Evolutionary conservation across 2,329 filamentous ascomycete genomes (phyloP).

Genomic region (Scorias spongiosa): DNA sequence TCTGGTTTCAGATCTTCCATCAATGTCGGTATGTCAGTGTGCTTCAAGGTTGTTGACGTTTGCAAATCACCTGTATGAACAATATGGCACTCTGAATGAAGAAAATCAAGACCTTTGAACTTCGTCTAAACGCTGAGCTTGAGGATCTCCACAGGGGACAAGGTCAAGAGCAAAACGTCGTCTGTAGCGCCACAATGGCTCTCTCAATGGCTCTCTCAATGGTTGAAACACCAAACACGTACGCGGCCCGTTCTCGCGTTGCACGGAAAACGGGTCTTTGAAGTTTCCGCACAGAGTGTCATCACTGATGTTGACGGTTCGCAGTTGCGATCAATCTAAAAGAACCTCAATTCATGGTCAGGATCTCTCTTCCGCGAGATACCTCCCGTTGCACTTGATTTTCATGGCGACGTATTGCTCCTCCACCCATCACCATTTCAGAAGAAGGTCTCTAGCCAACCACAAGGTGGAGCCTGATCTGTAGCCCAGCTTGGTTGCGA

Average conservation of each 20-base stretch:
- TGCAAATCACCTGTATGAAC: conserved; percentile 13
- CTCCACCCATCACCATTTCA: neutral
- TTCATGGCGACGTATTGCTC: conserved; percentile 2
- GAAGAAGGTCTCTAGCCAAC: neutral
- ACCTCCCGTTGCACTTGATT: neutral
- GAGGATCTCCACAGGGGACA: conserved; percentile 6
- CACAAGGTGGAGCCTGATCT: neutral
- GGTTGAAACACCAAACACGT: conserved; percentile 11
- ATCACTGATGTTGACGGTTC: neutral
- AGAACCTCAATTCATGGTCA: neutral
- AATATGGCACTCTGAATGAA: conserved; percentile 12
- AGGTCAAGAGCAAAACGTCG: conserved; percentile 1
- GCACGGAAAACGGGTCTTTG: conserved; percentile 4
- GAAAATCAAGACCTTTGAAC: conserved; percentile 11
- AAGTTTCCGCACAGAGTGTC: conserved; percentile 1
- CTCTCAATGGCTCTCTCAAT: conserved; percentile 6
- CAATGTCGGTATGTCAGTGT: neutral
- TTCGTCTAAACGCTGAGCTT: conserved; percentile 4
- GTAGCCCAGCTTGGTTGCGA: neutral
- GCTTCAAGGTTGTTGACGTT: no score
- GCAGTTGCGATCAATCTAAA: neutral
- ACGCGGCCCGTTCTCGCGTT: conserved; percentile 5
- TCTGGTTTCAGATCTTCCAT: conserved; percentile 8
- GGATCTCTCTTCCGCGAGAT: neutral
- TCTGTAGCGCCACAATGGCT: conserved; percentile 6